Evolutionary conservation across 1,284 basidiomycete genomes (phyloP), one percentile per base, ranked within the genome.

Genomic region (Melampsora americana): DNA sequence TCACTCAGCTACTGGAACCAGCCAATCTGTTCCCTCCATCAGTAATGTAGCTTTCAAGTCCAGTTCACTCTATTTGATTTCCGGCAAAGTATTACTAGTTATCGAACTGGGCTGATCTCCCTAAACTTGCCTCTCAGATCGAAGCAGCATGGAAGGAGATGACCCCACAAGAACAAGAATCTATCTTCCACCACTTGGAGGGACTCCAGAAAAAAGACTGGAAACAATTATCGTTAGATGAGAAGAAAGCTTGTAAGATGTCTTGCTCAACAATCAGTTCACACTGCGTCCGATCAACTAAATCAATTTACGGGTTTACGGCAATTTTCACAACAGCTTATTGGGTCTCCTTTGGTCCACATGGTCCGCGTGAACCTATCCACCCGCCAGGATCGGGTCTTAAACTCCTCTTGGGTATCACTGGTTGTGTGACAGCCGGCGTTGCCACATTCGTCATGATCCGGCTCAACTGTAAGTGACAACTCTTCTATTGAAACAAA

Each of bases 71-170:
- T 2, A 16, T 44, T 5, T 11, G 35, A 11, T 39, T 11, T 39
- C 12, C 35, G 12, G 35, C 35, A 39, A 5, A 39, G 35, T 39
- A 2, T 39, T 11, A 39, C 35, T 39, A 39, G 35, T 35, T 18
- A 44, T 44, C 44, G 14, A 16, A 44, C 14, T 44, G 2, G 44
- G 16, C 44, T 44, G 3, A 44, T 44, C 16, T 44, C 44, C 16
- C 44, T 44, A 2, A 44, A 44, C 18, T 44, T 18, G 44, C 44
- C 16, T 44, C 12, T 44, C 23, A 76, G 73, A 76, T 76, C 66
- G 73, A 76, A 69, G 73, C 73, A n/a, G 73, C 73, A 62, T 76
- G 73, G 73, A 76, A 76, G 44, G 66, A 76, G 39, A 76, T 76
- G 73, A 61, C 73, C 14, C 66, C 73, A 3, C 73, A 76, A 64